Evolutionary conservation across 1,139 yeast genomes (phyloP), one percentile per base, ranked within the genome.

Genomic region (Kluyveromyces marxianus): DNA sequence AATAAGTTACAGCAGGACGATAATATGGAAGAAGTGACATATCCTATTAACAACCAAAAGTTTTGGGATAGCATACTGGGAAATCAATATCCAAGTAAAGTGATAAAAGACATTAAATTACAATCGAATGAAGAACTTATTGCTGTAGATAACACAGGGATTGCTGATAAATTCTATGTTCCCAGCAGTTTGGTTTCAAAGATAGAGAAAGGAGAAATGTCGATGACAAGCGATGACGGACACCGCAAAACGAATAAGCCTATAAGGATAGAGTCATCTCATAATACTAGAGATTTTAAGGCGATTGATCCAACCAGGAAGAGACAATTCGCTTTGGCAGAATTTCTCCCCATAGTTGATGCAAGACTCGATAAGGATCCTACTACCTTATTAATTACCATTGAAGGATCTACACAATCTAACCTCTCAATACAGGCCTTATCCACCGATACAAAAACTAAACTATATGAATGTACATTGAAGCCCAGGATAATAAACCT

Each of bases 401-500:
- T 28, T 21, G 26, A 21, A 34, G 43, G 43, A 4, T 21, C 32
- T 8, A 40, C 43, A 4, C 27, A 40, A 21, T 34, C 38, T 4
- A 32, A 40, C 3, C 37, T 40, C 5, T 40, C 37, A n/a, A 33
- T 40, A n/a, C 43, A 40, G 24, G 4, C 26, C 2, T 10, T 37
- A 25, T 33, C 14, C 2, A 10, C 8, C 3, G 21, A 25, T 21
- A 34, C 38, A 14, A 5, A 21, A n/a, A 34, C 31, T 3, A 21
- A 10, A 7, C 39, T 25, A 3, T 32, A 27, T 4, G 35, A 35
- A 25, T 10, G 7, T 14, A 28, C 25, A 14, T 36, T 41, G 24
- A 42, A 36, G 2, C 41, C 50, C 2, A 34, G 46, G 4, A 42
- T 42, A 7, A 48, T 59, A 31, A 50, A 56, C n/a, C 38, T 60